Percentiles rank a stretch among this genome's conserved stretches.
These are phyloP conservation scores for Dryas integrifolia DNA, from an alignment of 331 rosid genomes.

Conservation along the genomic window DNA sequence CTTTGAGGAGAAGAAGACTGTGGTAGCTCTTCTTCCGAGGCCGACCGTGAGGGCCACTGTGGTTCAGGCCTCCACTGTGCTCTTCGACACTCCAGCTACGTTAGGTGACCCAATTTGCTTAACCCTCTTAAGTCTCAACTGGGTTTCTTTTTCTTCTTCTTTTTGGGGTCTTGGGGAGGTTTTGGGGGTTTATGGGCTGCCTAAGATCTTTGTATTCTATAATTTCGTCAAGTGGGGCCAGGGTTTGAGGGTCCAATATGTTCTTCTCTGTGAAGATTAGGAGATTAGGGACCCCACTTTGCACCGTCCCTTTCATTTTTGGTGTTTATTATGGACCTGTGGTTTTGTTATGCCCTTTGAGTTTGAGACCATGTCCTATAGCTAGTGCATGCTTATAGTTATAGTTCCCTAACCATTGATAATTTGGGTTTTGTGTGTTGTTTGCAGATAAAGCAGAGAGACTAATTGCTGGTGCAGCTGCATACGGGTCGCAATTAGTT, in stretches of 20 bases:
- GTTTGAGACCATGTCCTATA: neutral
- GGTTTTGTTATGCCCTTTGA: neutral
- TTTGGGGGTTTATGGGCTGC: neutral
- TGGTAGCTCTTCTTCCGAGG: conserved; percentile 3
- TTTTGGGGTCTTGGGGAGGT: neutral
- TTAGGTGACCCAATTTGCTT: conserved; percentile 2
- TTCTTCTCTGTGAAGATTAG: neutral
- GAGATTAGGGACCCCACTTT: neutral
- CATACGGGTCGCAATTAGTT: conserved; percentile 20
- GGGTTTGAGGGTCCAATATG: neutral
- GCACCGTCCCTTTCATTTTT: neutral
- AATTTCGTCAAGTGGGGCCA: neutral
- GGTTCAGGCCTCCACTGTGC: conserved; percentile 14
- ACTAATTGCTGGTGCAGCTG: conserved; percentile 22
- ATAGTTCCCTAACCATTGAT: neutral
- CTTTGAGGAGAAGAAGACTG: neutral
- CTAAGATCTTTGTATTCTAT: neutral
- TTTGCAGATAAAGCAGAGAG: conserved; percentile 24
- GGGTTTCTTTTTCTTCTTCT: neutral
- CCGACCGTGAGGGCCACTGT: conserved; percentile 11
- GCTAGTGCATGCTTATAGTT: neutral
- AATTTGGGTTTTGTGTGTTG: neutral
- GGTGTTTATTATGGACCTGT: neutral
- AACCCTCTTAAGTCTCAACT: neutral
- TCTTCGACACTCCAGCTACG: conserved; percentile 20